These are phyloP conservation scores for Porphyrellus sp. DNA, from an alignment of 1,284 basidiomycete genomes.

Conservation along the genomic window DNA sequence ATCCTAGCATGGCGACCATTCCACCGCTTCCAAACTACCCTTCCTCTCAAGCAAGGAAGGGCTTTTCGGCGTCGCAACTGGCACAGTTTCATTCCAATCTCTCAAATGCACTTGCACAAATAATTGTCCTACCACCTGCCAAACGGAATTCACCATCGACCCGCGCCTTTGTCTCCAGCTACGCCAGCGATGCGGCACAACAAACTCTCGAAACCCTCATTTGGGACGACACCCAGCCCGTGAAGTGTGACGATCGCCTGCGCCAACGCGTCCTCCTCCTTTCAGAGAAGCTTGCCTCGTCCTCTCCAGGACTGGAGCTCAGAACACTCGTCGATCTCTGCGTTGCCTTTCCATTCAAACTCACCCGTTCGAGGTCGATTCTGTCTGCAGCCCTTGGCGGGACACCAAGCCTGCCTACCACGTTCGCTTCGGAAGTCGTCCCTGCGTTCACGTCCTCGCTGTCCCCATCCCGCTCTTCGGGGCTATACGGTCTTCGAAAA, in stretches of 20 bases:
- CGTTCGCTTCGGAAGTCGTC: slow-evolving; percentile 45
- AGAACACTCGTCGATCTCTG: slow-evolving; percentile 60
- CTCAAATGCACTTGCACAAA: slow-evolving; percentile 43
- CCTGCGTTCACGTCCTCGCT: slow-evolving; percentile 56
- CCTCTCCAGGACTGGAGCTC: slow-evolving; percentile 43
- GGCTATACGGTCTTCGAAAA: slow-evolving; percentile 64
- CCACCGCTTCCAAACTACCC: slow-evolving; percentile 50
- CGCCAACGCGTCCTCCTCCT: slow-evolving; percentile 53
- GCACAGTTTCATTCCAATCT: slow-evolving; percentile 48
- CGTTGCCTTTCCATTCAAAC: slow-evolving; percentile 51
- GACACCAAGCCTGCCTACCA: slow-evolving; percentile 31
- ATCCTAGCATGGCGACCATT: slow-evolving; percentile 25
- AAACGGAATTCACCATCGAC: slow-evolving; percentile 47
- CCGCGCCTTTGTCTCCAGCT: slow-evolving; percentile 52
- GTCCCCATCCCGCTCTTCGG: slow-evolving; percentile 41
- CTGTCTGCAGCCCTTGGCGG: slow-evolving; percentile 41
- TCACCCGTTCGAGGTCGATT: slow-evolving; percentile 44
- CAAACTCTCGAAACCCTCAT: slow-evolving; percentile 52
- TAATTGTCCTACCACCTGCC: slow-evolving; percentile 45
- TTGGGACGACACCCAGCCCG: slow-evolving; percentile 42
- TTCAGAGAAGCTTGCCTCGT: slow-evolving; percentile 48
- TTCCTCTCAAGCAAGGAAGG: slow-evolving; percentile 45
- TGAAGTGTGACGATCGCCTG: slow-evolving; percentile 44
- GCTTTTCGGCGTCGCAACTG: slow-evolving; percentile 52
- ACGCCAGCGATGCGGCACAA: slow-evolving; percentile 52